Evolutionary conservation across 108 stramenopile species (phyloP), one percentile per base, ranked within the genome.

Genomic region (Fragilariopsis cylindrus): DNA sequence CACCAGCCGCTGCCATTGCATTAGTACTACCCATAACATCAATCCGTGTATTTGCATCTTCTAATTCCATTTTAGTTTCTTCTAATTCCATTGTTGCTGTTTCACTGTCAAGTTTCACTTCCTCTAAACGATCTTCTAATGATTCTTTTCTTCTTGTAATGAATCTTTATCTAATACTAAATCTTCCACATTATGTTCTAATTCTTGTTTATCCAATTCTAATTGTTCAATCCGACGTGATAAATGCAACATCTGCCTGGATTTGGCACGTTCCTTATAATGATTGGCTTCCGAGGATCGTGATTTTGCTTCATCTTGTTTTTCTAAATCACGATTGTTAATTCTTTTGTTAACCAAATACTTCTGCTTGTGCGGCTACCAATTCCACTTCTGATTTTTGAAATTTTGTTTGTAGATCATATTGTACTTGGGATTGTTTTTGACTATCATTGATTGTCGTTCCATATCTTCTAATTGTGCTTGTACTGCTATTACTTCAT

Each of bases 131-230:
- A 78, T 95, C 91, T 60, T 85, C 75, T 68, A 95, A 65, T 11
- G 69, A 66, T 71, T 95, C 94, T 70, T 89, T 81, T 92, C 89
- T 80, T 94, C 89, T 69, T 71, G 66, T 18, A 94, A 54, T 55
- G 82, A 81, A 55, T 94, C 93, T 74, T 94, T 94, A 68, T 94
- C 93, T 76, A 94, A 76, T 11, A 90, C 79, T 71, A 94, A 77
- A 40, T 94, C 93, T 78, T 94, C 93, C 46, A 92, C 76, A 3
- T 87, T 81, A 19, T 75, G 64, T 60, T 94, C 91, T 63, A 85
- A 69, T 48, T 94, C 91, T 57, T 83, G 77, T 52, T 87, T 88
- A 43, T 90, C 91, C 40, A 84, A 60, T 60, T 82, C 79, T 47
- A 90, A 77, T 57, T 89, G 84, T 60, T 87, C 89, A 49, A 86